These are phyloP conservation scores for Barnettozyma populi DNA, from an alignment of 805 yeast genomes.

Conservation along the genomic window DNA sequence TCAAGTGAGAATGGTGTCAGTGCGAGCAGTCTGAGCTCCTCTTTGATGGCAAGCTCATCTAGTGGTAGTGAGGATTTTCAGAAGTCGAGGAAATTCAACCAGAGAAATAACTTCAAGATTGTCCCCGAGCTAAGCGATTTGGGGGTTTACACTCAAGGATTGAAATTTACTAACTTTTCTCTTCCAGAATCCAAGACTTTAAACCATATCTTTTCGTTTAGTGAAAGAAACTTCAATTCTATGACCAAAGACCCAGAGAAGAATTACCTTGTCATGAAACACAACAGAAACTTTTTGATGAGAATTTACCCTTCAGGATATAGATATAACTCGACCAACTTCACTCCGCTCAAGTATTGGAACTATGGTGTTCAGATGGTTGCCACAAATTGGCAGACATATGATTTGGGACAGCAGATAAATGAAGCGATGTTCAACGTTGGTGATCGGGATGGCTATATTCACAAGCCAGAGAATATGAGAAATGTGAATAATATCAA, in stretches of 20 bases:
- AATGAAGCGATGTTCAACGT: constrained; percentile 76
- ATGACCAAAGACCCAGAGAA: constrained; percentile 61
- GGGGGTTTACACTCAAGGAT: constrained; percentile 62
- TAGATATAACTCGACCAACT: constrained; percentile 74
- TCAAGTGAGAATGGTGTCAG: constrained; percentile 17
- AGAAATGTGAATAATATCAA: constrained; percentile 21
- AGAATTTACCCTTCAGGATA: constrained; percentile 83
- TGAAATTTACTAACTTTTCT: constrained; percentile 75
- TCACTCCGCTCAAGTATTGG: constrained; percentile 80
- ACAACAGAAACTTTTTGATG: constrained; percentile 70
- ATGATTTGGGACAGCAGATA: constrained; percentile 82
- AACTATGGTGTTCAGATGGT: constrained; percentile 85
- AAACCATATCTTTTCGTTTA: constrained; percentile 83
- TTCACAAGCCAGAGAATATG: constrained; percentile 60
- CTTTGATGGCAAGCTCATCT: constrained; percentile 26
- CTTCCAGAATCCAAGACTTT: constrained; percentile 76
- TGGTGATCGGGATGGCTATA: constrained; percentile 63
- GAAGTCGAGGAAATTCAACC: constrained; percentile 7
- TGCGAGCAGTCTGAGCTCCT: constrained; percentile 14
- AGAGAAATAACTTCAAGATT: constrained; percentile 22
- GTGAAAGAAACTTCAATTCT: constrained; percentile 61
- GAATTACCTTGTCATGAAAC: constrained; percentile 56
- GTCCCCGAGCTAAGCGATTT: constrained; percentile 46
- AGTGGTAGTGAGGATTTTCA: constrained; percentile 8
- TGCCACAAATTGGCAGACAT: constrained; percentile 95